A percentile compares a stretch with the other conserved stretches of the same genome.
Conservation (phyloP, 345 rosid species). For the Brassica cretica region DNA sequence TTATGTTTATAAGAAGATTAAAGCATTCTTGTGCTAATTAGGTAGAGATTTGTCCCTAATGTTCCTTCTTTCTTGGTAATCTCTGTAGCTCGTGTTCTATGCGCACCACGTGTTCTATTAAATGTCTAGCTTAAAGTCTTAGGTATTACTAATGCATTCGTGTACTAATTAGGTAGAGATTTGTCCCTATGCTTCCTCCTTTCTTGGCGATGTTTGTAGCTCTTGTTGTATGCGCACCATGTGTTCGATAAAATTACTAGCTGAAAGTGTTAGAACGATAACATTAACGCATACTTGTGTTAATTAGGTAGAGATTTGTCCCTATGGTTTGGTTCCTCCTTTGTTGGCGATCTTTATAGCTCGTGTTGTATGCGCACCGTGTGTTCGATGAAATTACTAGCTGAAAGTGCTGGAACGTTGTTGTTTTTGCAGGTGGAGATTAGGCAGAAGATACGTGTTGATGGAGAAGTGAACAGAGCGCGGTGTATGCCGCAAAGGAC, state of each 20-base stretch:
- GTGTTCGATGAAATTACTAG: conserved; percentile 42
- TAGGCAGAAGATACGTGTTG: conserved; percentile 69
- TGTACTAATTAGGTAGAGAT: conserved; percentile 60
- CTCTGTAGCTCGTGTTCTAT: not conserved
- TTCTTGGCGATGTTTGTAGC: not conserved
- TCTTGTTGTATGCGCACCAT: conserved; percentile 26
- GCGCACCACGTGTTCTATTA: conserved; percentile 45
- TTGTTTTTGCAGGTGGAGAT: conserved; percentile 65
- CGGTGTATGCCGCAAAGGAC: conserved; percentile 89
- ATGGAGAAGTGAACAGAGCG: conserved; percentile 94
- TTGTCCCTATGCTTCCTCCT: not conserved
- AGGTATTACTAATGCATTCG: no score
- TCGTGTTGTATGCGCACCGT: conserved; percentile 24
- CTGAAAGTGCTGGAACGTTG: not conserved
- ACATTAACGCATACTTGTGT: not conserved
- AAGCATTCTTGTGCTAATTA: not conserved
- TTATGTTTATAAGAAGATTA: not conserved
- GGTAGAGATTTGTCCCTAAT: conserved; percentile 51
- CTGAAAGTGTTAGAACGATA: not conserved
- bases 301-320: conserved; percentile 60
- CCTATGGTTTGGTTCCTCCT: no score
- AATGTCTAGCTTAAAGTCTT: conserved; percentile 18
- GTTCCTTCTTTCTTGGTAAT: not conserved
- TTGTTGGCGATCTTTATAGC: not conserved
- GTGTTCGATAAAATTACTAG: conserved; percentile 42